Percentiles rank a stretch among this genome's conserved stretches.
These are phyloP conservation scores for Phytophthora idaei DNA, from an alignment of 352 stramenopile genomes.

Conservation along the genomic window DNA sequence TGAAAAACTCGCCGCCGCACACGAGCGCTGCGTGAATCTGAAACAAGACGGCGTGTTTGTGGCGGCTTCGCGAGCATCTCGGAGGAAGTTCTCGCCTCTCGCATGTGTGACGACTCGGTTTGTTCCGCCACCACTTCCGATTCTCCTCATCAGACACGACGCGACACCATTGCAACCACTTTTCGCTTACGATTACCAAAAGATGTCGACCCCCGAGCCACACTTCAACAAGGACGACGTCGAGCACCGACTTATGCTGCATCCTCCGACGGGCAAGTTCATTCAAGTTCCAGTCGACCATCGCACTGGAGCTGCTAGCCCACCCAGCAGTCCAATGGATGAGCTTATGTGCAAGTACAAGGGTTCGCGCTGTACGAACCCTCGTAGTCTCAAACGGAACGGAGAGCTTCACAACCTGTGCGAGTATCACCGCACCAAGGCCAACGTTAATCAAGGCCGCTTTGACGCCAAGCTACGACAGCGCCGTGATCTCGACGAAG, in stretches of 20 bases:
- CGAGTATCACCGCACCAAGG: constrained; percentile 53
- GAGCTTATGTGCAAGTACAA: constrained; percentile 34
- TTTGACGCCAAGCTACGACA: constrained; percentile 40
- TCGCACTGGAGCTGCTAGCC: constrained; percentile 1
- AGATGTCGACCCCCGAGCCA: constrained; percentile 18
- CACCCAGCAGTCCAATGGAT: constrained; percentile 3
- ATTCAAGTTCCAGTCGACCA: constrained; percentile 25
- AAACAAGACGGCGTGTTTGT: constrained; percentile 11
- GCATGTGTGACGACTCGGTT: not conserved
- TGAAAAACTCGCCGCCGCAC: constrained; percentile 7
- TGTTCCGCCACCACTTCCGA: constrained; percentile 14
- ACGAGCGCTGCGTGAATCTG: constrained; percentile 14
- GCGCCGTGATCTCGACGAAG: constrained; percentile 17
- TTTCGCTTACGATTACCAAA: constrained; percentile 27
- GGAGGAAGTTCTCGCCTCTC: not conserved
- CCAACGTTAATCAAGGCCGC: constrained; percentile 61
- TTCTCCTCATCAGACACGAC: constrained; percentile 23
- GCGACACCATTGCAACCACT: constrained; percentile 6
- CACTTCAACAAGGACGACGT: constrained; percentile 17
- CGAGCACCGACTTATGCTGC: constrained; percentile 20
- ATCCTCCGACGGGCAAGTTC: constrained; percentile 18
- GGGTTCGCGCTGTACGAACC: constrained; percentile 11
- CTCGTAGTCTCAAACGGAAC: constrained; percentile 21
- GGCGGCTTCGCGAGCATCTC: not conserved
- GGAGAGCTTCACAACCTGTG: constrained; percentile 55